Conservation (phyloP, 176 grass and related monocot species). For the Rhipidocladum racemiflorum region DNA sequence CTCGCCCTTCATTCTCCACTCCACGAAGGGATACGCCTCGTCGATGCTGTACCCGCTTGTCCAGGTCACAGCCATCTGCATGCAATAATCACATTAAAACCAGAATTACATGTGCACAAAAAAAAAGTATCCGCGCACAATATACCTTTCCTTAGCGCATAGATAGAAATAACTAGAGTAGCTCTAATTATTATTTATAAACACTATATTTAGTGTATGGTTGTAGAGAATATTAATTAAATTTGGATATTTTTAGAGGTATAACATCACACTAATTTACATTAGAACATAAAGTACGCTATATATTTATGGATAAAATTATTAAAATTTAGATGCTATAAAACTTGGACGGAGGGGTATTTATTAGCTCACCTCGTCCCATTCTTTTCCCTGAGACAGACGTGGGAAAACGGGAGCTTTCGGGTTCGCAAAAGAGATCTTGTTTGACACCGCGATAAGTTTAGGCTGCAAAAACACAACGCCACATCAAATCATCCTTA, state of each 20-base stretch:
- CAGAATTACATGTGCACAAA: neutral
- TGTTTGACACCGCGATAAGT: slow-evolving; percentile 63
- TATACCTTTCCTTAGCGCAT: too few species aligned
- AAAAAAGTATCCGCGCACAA: too few species aligned
- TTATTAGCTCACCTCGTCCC: slow-evolving; percentile 59
- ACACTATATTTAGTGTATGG: too few species aligned
- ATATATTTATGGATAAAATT: too few species aligned
- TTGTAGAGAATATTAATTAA: too few species aligned
- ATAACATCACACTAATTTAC: too few species aligned
- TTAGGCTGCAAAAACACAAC: slow-evolving; percentile 45
- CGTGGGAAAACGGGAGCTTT: slow-evolving; percentile 76
- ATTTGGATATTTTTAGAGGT: too few species aligned
- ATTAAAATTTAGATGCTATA: too few species aligned
- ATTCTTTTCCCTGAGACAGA: slow-evolving; percentile 65
- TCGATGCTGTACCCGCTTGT: slow-evolving; percentile 69
- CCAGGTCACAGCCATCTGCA: slow-evolving; percentile 79
- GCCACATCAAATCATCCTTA: neutral
- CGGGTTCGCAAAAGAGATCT: slow-evolving; percentile 63
- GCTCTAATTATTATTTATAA: too few species aligned
- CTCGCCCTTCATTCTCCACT: slow-evolving; percentile 58
- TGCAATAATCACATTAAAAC: neutral
- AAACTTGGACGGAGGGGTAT: too few species aligned
- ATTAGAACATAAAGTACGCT: too few species aligned
- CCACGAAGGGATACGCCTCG: slow-evolving; percentile 75
- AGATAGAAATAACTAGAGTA: too few species aligned